Evolutionary conservation across 345 rosid species (phyloP), one percentile per base, ranked within the genome.

Genomic region (thale cress (Arabidopsis thaliana)): DNA sequence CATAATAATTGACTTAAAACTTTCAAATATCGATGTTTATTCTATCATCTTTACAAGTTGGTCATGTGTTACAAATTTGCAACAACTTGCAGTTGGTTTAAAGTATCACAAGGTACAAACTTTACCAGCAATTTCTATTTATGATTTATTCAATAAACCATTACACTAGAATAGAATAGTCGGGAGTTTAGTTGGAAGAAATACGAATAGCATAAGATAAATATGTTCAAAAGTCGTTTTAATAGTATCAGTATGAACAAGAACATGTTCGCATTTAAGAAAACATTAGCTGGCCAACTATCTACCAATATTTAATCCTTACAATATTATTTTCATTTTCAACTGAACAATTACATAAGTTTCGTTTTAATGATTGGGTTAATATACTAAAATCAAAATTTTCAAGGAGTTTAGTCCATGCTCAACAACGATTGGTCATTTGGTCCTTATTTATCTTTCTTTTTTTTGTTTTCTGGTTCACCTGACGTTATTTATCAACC

Each of bases 251-350:
- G 13, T 33, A 65, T 36, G 45, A 34, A 56, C 65, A 45, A 57
- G 67, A 66, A 66, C 66, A 48, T 74, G 78, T 74, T 74, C 33
- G 60, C 60, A 74, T 74, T 74, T 66, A 74, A 74, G 60, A 74
- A 16, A 53, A 65, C 59, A 38, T 66, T 74, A 59, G 59, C 65
- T 58, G 78, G 53, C 67, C 67, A 74, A 67, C 67, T 74, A 28
- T 16, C 5, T 52, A 63, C 28, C 71, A 64, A 64, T 33, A 53
- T 48, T 36, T 23, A 65, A 46, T 65, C 22, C 46, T 45, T 66
- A 66, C n/a, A 28, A 9, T 45, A 28, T 12, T 46, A 8, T 16
- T 66, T 58, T 37, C 28, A 14, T 13, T 52, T 62, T 65, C 25
- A 58, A 58, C 61, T 51, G 36, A 45, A 58, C 8, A 56, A 20